Evolutionary conservation across 495 filamentous ascomycete species (phyloP), one percentile per base, ranked within the genome.

Genomic region (Schizothecium vesticola): DNA sequence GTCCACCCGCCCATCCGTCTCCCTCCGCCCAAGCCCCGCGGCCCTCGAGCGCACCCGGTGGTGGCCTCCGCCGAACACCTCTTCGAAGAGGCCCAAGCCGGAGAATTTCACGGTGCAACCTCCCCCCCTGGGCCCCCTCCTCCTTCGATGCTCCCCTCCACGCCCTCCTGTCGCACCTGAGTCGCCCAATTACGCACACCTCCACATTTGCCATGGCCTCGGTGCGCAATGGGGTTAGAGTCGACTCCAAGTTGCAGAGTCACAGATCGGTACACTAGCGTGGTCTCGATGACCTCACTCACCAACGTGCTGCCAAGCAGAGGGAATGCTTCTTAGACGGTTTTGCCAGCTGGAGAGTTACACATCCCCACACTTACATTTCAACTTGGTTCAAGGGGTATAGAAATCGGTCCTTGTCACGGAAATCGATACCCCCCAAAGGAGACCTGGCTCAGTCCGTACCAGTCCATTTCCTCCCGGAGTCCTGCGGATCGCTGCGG

Each of bases 141-240:
- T 28, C 59, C 12, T 28, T n/a, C 24, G 22, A 61, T 28, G 59
- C 24, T 28, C 16, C 25, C 59, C 24, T 28, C 59, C 57, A 23
- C 57, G 16, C 29, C 56, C 11, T 22, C 11, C 56, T 31, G 51
- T 19, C 23, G 24, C 36, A 26, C n/a, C 51, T 23, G 25, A 68
- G 60, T 68, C 66, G 66, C 25, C 43, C 36, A 59, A 26, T 59
- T 68, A 68, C 66, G 66, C 66, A 56, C n/a, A 23, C 60, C 12
- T 51, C 59, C 25, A 43, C 59, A 57, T 29, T 28, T 56, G 23
- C 59, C 66, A 26, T 33, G 23, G 19, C 56, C 43, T 67, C 58
- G 66, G 58, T 67, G 58, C 16, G 26, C 60, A 58, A 63, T 51
- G 43, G 43, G 43, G 43, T n/a, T 51, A 51, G 43, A n/a, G 43